phyloP scores from a whole-genome alignment of 176 grass and related monocot species.

The Avena atlantica region DNA sequence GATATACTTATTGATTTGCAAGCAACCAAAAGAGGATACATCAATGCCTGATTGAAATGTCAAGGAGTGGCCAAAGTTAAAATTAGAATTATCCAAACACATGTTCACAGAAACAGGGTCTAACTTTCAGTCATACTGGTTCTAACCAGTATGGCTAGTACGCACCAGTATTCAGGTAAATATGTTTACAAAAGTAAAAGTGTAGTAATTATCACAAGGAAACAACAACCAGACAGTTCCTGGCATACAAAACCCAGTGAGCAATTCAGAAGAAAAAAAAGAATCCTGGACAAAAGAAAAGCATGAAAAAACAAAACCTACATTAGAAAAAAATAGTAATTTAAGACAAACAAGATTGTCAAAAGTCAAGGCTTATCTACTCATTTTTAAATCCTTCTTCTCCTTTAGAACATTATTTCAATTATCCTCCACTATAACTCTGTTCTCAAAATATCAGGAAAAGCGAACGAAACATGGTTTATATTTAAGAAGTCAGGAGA shows the following conservation, averaged over 20 bases:
- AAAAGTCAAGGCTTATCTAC: background rate
- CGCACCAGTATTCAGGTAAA: too few relatives aligned
- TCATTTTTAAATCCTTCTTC: constrained; percentile 1
- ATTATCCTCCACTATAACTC: background rate
- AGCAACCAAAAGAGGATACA: constrained; percentile 97
- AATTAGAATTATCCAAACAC: constrained; percentile 26
- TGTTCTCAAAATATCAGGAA: background rate
- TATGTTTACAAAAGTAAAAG: background rate
- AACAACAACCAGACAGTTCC: too few relatives aligned
- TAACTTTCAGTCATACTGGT: too few relatives aligned
- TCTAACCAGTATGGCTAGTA: too few relatives aligned
- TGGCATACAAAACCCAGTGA: background rate
- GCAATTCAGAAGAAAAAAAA: background rate
- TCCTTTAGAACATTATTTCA: background rate
- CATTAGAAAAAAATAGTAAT: background rate
- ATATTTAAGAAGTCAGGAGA: background rate
- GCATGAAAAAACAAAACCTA: background rate
- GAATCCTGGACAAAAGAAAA: background rate
- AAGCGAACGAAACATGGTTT: background rate
- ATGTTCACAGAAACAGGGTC: background rate
- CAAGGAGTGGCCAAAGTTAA: constrained; percentile 23
- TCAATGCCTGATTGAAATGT: constrained; percentile 74
- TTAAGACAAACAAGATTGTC: constrained; percentile 27
- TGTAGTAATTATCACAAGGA: background rate
- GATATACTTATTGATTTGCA: constrained; percentile 98